phyloP scores from a whole-genome alignment of 2,329 filamentous ascomycete genomes.

The Pseudogymnoascus sp. region DNA sequence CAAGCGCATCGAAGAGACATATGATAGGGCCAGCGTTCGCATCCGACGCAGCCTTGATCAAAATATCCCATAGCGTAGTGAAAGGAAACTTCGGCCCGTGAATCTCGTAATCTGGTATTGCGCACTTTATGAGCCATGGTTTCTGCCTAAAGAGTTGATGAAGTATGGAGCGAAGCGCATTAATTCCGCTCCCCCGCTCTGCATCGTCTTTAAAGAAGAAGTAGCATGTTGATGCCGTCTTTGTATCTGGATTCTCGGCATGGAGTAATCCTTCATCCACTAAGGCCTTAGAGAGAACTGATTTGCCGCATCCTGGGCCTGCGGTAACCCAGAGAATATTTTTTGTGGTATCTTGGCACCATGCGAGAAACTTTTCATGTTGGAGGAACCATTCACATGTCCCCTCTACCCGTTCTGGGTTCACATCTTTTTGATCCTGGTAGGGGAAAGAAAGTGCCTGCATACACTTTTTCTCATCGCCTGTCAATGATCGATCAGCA shows the following conservation, averaged over 20 bases:
- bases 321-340: constrained; percentile 29
- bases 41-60: constrained; percentile 11
- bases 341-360: constrained; percentile 21
- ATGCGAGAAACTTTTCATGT: constrained; percentile 24
- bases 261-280: constrained; percentile 25
- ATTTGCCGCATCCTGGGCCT: constrained; percentile 31
- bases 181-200: constrained; percentile 15
- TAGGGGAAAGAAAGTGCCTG: not conserved
- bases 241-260: not conserved
- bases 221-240: constrained; percentile 22
- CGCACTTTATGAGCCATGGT: constrained; percentile 13
- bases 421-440: constrained; percentile 23
- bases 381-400: constrained; percentile 32
- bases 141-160: constrained; percentile 25
- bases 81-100: constrained; percentile 14
- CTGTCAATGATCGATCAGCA: not conserved
- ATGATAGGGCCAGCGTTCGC: not conserved
- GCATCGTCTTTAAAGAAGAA: constrained; percentile 32
- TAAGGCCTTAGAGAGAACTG: constrained; percentile 25
- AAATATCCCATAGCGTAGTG: constrained; percentile 17
- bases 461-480: not conserved
- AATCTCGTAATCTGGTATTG: constrained; percentile 2
- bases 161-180: constrained; percentile 23
- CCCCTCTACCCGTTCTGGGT: constrained; percentile 22
- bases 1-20: not conserved